Conservation (phyloP, 2,329 filamentous ascomycete genomes). For the Fusarium haematococcum region DNA sequence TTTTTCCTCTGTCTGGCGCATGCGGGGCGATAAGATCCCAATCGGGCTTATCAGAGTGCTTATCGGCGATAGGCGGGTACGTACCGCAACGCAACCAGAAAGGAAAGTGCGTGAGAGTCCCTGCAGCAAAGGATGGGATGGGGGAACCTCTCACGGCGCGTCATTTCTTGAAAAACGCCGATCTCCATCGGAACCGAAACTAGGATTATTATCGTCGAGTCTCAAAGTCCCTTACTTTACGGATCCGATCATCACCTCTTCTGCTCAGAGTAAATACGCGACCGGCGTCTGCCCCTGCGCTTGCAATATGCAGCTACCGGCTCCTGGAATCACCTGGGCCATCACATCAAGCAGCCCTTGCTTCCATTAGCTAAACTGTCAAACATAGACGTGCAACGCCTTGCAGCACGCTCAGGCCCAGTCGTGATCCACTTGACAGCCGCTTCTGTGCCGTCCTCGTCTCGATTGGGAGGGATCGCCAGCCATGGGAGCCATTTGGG, state of each 20-base stretch:
- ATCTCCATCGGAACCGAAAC: constrained; percentile 16
- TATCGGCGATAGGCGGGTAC: constrained; percentile 14
- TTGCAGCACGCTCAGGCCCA: constrained; percentile 39
- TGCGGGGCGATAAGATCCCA: constrained; percentile 45
- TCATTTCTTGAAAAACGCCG: not conserved
- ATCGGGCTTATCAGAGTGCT: constrained; percentile 29
- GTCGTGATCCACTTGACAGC: constrained; percentile 24
- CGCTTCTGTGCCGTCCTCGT: constrained; percentile 1
- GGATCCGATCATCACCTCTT: constrained; percentile 11
- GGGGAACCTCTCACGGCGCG: not conserved
- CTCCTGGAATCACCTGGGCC: constrained; percentile 13
- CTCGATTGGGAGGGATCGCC: constrained; percentile 16
- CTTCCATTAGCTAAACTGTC: constrained; percentile 26
- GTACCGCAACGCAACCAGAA: constrained; percentile 20
- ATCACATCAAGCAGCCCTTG: constrained; percentile 36
- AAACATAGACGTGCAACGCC: constrained; percentile 24
- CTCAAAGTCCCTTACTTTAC: constrained; percentile 6
- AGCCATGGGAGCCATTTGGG: constrained; percentile 13
- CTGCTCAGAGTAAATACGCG: constrained; percentile 5
- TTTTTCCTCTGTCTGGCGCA: constrained; percentile 32
- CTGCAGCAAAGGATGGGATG: not conserved
- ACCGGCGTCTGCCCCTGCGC: constrained; percentile 30
- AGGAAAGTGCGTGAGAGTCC: not conserved
- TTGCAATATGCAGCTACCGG: constrained; percentile 29
- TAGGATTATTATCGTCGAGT: not conserved